These are phyloP conservation scores for Moniliophthora roreri DNA, from an alignment of 1,284 basidiomycete species.

Conservation along the genomic window DNA sequence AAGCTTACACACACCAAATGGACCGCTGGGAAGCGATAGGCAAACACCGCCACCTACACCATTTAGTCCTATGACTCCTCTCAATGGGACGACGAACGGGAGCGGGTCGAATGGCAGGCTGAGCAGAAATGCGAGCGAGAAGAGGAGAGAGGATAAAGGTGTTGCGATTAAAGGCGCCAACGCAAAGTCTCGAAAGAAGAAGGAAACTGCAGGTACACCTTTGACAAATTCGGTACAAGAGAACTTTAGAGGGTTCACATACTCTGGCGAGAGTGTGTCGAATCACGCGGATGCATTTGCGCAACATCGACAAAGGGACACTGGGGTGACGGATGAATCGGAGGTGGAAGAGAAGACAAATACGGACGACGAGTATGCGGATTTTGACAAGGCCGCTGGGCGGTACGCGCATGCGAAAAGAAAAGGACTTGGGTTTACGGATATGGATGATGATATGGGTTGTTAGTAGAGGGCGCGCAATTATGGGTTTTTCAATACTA, in stretches of 20 bases:
- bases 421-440: constrained; percentile 47
- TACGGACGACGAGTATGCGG: constrained; percentile 69
- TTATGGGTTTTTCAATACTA: no score
- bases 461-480: no score
- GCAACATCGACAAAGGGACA: constrained; percentile 40
- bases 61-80: constrained; percentile 7
- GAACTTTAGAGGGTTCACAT: constrained; percentile 92
- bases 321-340: constrained; percentile 38
- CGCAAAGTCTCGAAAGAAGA: constrained; percentile 37
- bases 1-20: constrained; percentile 63
- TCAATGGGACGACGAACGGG: constrained; percentile 26
- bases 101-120: constrained; percentile 49
- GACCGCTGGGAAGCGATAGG: constrained; percentile 68
- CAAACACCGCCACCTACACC: constrained; percentile 18
- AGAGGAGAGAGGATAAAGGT: background rate
- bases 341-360: constrained; percentile 42
- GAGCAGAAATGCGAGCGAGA: background rate
- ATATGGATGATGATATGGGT: constrained; percentile 40
- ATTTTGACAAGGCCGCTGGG: constrained; percentile 53
- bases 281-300: constrained; percentile 37
- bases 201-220: constrained; percentile 55
- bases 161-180: constrained; percentile 16
- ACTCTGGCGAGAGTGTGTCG: constrained; percentile 74
- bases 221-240: constrained; percentile 90
- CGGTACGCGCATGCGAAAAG: constrained; percentile 56